Percentiles rank a stretch among this genome's conserved stretches.
phyloP scores from a whole-genome alignment of 305 asterid genomes.

The Vinca major region DNA sequence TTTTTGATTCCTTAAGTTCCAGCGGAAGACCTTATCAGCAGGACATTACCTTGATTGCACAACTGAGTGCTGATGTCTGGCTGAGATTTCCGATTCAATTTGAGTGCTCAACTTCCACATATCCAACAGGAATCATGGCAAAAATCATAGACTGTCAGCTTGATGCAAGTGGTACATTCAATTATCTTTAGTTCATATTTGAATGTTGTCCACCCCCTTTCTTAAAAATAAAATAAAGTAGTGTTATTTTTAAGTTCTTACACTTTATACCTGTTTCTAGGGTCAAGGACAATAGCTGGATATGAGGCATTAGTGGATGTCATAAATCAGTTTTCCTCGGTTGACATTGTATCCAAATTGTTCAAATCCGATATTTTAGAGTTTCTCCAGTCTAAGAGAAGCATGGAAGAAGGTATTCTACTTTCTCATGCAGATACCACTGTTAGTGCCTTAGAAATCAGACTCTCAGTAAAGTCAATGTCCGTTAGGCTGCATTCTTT shows the following conservation, averaged over 20 bases:
- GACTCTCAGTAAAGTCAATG: slow-evolving; percentile 47
- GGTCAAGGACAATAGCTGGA: slow-evolving; percentile 40
- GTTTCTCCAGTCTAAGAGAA: slow-evolving; percentile 44
- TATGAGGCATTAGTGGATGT: slow-evolving; percentile 48
- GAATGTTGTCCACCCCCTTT: slow-evolving; percentile 10
- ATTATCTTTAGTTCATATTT: slow-evolving; percentile 12
- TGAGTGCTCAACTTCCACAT: slow-evolving; percentile 31
- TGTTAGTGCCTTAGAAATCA: slow-evolving; percentile 39
- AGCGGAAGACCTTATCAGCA: slow-evolving; percentile 20
- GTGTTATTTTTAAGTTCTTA: slow-evolving; percentile 11
- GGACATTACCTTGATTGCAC: slow-evolving; percentile 41
- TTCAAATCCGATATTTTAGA: slow-evolving; percentile 47
- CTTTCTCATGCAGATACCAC: slow-evolving; percentile 33
- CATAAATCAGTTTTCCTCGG: slow-evolving; percentile 61
- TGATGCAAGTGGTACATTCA: slow-evolving; percentile 51
- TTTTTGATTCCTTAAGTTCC: slow-evolving; percentile 25
- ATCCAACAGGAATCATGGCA: slow-evolving; percentile 62
- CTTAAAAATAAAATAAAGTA: background rate
- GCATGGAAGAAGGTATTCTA: slow-evolving; percentile 28
- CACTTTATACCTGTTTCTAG: slow-evolving; percentile 32
- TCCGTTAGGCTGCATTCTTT: slow-evolving; percentile 42
- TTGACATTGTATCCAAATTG: slow-evolving; percentile 38
- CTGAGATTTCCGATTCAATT: slow-evolving; percentile 55
- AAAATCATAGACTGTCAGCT: slow-evolving; percentile 48
- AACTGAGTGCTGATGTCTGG: slow-evolving; percentile 74